Evolutionary conservation across 495 filamentous ascomycete genomes (phyloP).

Genomic region (Opeltia flavorubescens): DNA sequence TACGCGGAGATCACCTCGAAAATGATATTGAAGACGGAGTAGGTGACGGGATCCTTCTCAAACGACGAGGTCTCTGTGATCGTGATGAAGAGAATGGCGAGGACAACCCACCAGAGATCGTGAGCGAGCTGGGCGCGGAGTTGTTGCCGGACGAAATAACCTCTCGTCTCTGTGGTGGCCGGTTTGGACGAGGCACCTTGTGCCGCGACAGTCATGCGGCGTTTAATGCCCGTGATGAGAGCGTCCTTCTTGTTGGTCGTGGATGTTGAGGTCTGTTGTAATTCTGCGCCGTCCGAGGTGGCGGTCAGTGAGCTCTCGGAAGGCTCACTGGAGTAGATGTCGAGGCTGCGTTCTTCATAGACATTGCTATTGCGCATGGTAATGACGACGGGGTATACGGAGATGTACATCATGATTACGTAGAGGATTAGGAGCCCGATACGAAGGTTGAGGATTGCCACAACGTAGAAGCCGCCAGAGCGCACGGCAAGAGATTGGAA

Average conservation of each 20-base stretch:
- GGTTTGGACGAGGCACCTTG: slow-evolving; percentile 13
- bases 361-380: slow-evolving; percentile 52
- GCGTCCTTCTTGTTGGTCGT: slow-evolving; percentile 12
- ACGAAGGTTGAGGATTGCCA: slow-evolving; percentile 53
- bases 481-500: slow-evolving; percentile 79
- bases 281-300: background rate
- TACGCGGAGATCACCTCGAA: slow-evolving; percentile 79
- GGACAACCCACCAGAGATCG: slow-evolving; percentile 74
- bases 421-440: slow-evolving; percentile 68
- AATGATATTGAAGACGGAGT: slow-evolving; percentile 69
- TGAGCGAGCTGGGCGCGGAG: slow-evolving; percentile 71
- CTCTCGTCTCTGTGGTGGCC: slow-evolving; percentile 23
- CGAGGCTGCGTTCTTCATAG: slow-evolving; percentile 61
- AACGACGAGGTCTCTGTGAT: slow-evolving; percentile 60
- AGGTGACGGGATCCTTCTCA: slow-evolving; percentile 48
- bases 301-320: background rate
- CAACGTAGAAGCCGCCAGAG: slow-evolving; percentile 72
- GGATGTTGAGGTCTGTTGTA: background rate
- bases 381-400: slow-evolving; percentile 49
- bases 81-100: slow-evolving; percentile 58
- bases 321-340: slow-evolving; percentile 42
- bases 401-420: slow-evolving; percentile 86
- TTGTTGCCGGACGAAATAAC: slow-evolving; percentile 46
- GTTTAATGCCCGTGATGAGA: slow-evolving; percentile 12
- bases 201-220: slow-evolving; percentile 3